A percentile compares a stretch with the other conserved stretches of the same genome.
Conservation (phyloP, 148 eudicot genomes). For the Vaccinium darrowii region DNA sequence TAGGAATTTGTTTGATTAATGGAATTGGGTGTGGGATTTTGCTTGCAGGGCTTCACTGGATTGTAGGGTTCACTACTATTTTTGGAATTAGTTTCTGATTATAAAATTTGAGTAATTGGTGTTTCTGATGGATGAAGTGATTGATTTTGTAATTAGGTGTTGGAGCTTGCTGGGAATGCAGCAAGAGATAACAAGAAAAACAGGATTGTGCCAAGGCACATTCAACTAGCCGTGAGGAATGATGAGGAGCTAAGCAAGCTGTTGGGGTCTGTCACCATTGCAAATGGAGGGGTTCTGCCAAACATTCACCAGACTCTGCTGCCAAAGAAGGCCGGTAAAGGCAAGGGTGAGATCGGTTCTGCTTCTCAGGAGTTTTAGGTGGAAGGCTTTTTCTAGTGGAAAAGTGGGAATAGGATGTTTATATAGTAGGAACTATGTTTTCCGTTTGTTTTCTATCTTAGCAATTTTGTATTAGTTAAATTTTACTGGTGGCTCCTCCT, state of each 20-base stretch:
- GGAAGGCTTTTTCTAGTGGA: too few species aligned
- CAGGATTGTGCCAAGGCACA: constrained; percentile 35
- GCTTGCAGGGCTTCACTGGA: not conserved
- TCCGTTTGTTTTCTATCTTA: not conserved
- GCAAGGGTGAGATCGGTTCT: constrained; percentile 29
- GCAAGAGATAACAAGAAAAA: constrained; percentile 42
- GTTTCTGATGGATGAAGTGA: not conserved
- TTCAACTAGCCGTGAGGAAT: constrained; percentile 38
- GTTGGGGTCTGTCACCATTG: constrained; percentile 36
- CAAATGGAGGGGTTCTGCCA: constrained; percentile 33
- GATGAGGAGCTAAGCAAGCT: constrained; percentile 39
- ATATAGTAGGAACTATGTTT: not conserved
- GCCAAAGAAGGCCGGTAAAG: constrained; percentile 33
- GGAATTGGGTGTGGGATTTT: not conserved
- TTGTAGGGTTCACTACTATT: not conserved
- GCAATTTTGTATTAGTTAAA: not conserved
- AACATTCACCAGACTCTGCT: constrained; percentile 31
- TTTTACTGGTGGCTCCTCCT: not conserved
- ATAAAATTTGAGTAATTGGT: not conserved
- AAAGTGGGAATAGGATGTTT: not conserved
- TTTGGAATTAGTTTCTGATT: not conserved
- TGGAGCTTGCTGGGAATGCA: constrained; percentile 39
- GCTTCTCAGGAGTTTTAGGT: constrained; percentile 38
- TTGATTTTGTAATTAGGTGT: constrained; percentile 17
- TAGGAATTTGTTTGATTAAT: not conserved